Base-by-base conservation (phyloP, 1,284 basidiomycete genomes). In the Abortiporus biennis region DNA sequence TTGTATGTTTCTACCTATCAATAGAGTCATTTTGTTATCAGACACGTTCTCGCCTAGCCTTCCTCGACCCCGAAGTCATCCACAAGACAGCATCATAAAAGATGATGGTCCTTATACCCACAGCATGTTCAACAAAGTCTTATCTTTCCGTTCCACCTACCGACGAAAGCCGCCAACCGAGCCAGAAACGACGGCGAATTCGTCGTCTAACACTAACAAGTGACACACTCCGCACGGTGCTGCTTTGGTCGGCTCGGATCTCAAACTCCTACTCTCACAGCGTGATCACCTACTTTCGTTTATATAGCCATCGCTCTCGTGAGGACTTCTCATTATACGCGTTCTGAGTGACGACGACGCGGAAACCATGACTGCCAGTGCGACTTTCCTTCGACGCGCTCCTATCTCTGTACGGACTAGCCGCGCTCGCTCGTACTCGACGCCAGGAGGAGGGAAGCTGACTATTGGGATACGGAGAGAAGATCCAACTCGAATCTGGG, bases 401-500 rank as follows among this genome's bases (percentile, higher is more conserved):
- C 53, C 49, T 15, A 42, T 53, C 42, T n/a, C 42, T 11, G 46
- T 55, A 32, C 42, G 40, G 9, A 42, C 34, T 33, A 19, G 23
- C 47, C 9, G 11, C 43, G 11, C 35, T 37, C 23, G 12, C 43
- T 13, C 40, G 40, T 27, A 11, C 23, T 12, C 38, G 19, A n/a
- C 40, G n/a, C 17, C 38, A 38, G 9, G 23, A 25, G 20, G 27
- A 27, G 12, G 13, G 22, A 46, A 40, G 40, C 37, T 76, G 17
- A 74, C 72, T 1, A 55, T 88, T 17, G 84, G 83, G 20, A 75
- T 89, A 36, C 72, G 84, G 17, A 78, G 85, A 33, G 92, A 95
- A 62, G 85, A 93, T 57, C 81, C 86, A 0, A 50, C 64, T 21
- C 67, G 92, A 30, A 78, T 90, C 42, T 94, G 91, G 91, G 92